phyloP scores from a whole-genome alignment of 2,329 filamentous ascomycete species.

The Aspergillus aculeatus region DNA sequence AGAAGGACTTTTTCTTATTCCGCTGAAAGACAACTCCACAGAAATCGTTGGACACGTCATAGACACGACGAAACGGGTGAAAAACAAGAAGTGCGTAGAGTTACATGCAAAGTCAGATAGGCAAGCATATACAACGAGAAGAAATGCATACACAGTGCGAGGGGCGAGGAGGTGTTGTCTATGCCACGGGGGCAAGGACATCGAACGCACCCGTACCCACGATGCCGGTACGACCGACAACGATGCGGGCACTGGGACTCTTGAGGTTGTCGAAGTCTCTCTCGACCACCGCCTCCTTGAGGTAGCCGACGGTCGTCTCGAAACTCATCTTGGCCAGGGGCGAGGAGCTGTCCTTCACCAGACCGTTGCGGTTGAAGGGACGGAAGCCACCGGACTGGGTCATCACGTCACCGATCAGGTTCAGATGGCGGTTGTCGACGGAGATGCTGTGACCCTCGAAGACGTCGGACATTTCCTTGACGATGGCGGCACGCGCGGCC shows the following conservation, averaged over 20 bases:
- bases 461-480: conserved; percentile 78
- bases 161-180: conserved; percentile 14
- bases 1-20: conserved; percentile 31
- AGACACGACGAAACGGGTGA: not conserved
- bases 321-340: conserved; percentile 99
- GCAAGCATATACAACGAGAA: conserved; percentile 22
- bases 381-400: conserved; percentile 87
- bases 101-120: conserved; percentile 21
- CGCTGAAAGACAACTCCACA: conserved; percentile 40
- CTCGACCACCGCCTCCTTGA: conserved; percentile 88
- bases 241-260: conserved; percentile 82
- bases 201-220: conserved; percentile 92
- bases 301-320: conserved; percentile 91
- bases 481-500: conserved; percentile 82
- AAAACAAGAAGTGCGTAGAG: conserved; percentile 22
- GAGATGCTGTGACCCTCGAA: conserved; percentile 89
- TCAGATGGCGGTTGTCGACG: conserved; percentile 88
- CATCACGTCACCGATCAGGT: conserved; percentile 96
- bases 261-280: conserved; percentile 85
- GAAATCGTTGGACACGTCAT: conserved; percentile 38
- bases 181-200: conserved; percentile 62
- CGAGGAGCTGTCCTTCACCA: conserved; percentile 74
- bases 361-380: conserved; percentile 87
- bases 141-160: conserved; percentile 13
- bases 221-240: conserved; percentile 77